Percentiles rank a stretch among this genome's conserved stretches.
phyloP scores from a whole-genome alignment of 176 grass and related monocot species.

The Leersia perrieri region DNA sequence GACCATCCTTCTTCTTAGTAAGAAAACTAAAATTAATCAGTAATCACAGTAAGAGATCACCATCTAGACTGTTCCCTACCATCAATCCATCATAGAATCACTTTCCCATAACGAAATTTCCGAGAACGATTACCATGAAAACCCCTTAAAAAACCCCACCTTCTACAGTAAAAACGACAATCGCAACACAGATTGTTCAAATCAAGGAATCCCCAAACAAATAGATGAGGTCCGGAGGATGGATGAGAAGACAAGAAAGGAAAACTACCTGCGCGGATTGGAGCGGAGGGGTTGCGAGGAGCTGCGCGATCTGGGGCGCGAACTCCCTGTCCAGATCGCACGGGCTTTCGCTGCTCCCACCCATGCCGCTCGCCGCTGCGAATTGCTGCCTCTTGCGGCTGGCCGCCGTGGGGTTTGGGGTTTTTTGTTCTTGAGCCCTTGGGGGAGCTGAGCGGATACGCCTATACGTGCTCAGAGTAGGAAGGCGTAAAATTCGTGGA shows the following conservation, averaged over 20 bases:
- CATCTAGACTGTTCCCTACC: background rate
- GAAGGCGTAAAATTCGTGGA: background rate
- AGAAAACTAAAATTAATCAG: background rate
- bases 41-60: background rate
- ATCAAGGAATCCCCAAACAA: background rate
- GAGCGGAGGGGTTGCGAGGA: slow-evolving; percentile 59
- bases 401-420: slow-evolving; percentile 7
- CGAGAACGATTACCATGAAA: background rate
- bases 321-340: slow-evolving; percentile 65
- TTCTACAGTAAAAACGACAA: background rate
- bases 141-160: background rate
- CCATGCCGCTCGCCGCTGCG: slow-evolving; percentile 6
- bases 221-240: background rate
- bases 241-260: background rate
- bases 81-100: background rate
- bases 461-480: background rate
- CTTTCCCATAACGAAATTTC: background rate
- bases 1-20: background rate
- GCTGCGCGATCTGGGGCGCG: slow-evolving; percentile 64
- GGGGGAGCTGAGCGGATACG: background rate
- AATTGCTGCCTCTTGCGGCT: background rate
- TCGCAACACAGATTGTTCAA: background rate
- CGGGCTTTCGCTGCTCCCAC: slow-evolving; percentile 33
- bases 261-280: slow-evolving; percentile 43
- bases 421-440: background rate